Percentiles rank a stretch among this genome's conserved stretches.
These are phyloP conservation scores for Ustilago vetiveriae DNA, from an alignment of 1,284 basidiomycete genomes.

Conservation along the genomic window DNA sequence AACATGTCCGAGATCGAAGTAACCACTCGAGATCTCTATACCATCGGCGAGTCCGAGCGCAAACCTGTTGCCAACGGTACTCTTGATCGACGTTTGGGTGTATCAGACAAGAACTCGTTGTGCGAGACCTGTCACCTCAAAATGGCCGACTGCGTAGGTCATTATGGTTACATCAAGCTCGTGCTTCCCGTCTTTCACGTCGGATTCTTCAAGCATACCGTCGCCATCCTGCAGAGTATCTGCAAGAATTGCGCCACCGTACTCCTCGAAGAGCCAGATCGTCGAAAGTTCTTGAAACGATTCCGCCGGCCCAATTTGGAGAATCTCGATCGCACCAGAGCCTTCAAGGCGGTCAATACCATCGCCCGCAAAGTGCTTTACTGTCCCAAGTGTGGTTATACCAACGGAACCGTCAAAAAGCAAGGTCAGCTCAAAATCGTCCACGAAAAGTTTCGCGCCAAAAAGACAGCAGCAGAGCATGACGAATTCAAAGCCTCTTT, in stretches of 20 bases:
- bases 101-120: constrained; percentile 88
- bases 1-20: constrained; percentile 66
- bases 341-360: constrained; percentile 88
- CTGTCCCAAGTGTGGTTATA: constrained; percentile 91
- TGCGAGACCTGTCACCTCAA: constrained; percentile 95
- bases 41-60: constrained; percentile 55
- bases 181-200: constrained; percentile 95
- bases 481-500: constrained; percentile 89
- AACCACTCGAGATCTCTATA: constrained; percentile 63
- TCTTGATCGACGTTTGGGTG: constrained; percentile 72
- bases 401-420: constrained; percentile 97
- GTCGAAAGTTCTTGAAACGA: constrained; percentile 82
- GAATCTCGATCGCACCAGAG: constrained; percentile 86
- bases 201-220: constrained; percentile 95
- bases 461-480: constrained; percentile 90
- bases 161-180: constrained; percentile 80
- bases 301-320: constrained; percentile 91
- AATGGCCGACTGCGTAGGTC: constrained; percentile 94
- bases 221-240: constrained; percentile 85
- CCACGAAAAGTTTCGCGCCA: constrained; percentile 95
- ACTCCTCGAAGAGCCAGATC: constrained; percentile 87
- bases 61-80: constrained; percentile 62
- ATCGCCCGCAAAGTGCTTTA: constrained; percentile 88
- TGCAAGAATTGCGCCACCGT: constrained; percentile 87
- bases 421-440: constrained; percentile 93